Evolutionary conservation across 2,329 filamentous ascomycete species (phyloP), one percentile per base, ranked within the genome.

Genomic region (Aspergillus nomiae): DNA sequence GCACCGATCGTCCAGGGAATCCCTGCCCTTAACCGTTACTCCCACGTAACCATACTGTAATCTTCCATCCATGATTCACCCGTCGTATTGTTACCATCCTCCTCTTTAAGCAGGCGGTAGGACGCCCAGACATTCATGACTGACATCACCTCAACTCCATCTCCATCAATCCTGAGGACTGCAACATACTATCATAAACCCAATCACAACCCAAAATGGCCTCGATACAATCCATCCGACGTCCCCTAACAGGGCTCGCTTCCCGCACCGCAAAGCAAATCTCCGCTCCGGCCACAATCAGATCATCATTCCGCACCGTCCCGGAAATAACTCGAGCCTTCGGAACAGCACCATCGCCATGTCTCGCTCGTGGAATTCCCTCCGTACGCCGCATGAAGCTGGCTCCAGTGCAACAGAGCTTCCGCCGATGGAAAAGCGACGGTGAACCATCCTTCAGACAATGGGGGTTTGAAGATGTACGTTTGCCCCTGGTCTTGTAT

Each of bases 401-500:
- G 30, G 34, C 59, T 21, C 34, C 12, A 16, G 21, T 26, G 21
- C 51, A 55, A 21, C 32, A 11, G 8, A 5, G 9, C 10, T 21
- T 11, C 10, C 9, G 28, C 28, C 60, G 60, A n/a, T 54, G 56
- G 56, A 54, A 41, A 11, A 62, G 60, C n/a, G 36, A 58, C 21
- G 38, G 12, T 4, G 16, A 43, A 9, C 14, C 24, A 14, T 16
- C 48, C 8, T 65, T 76, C 26, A 69, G 67, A 34, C 56, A 73
- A 59, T 76, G 74, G 72, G 71, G 67, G 8, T 78, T 78, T 55
- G 76, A 78, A 67, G 75, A 78, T 46, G 76, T 78, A 75, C 46
- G 67, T 59, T 10, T 45, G n/a, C 1, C 9, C 46, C 14, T 34
- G 28, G 12, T 30, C 30, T 46, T 19, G 36, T n/a, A 7, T 21